Base-by-base conservation (phyloP, 2,329 filamentous ascomycete species). In the Lasiodiplodia sp. region DNA sequence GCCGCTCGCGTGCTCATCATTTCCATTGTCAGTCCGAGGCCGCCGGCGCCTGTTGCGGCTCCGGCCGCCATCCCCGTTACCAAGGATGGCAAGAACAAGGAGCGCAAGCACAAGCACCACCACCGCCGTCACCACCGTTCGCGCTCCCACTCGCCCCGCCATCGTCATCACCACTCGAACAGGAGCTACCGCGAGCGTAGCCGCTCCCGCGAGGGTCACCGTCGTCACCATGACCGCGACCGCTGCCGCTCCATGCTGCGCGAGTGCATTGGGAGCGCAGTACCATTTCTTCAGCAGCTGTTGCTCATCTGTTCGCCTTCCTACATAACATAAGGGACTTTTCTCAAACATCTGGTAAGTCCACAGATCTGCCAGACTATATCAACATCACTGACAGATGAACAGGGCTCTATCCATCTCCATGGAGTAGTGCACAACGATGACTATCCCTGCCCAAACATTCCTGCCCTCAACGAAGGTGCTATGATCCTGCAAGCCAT, bases 21-120 rank as follows among this genome's bases (percentile, higher is more conserved):
- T 11, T 34, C 56, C 12, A 53, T 47, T 7, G 21, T 67, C 18
- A 23, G 44, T 38, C 38, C 25, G 10, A 55, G 53, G 65, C 55
- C 55, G 55, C 14, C 37, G 6, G n/a, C 53, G n/a, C 55, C 31
- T 16, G 10, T 47, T 23, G 14, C 40, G 8, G 58, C 25, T n/a
- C 53, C 51, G 5, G 21, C 37, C 40, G 21, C 10, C 16, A 37
- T 23, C 11, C 37, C n/a, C 21, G 14, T 6, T 4, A 8, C 18
- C 18, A 63, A 67, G 28, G 38, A 56, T n/a, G 18, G 14, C 49
- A 55, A 47, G 37, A 34, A 8, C 31, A 34, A 16, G 16, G 65
- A 67, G 28, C 53, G 65, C n/a, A 55, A 34, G 25, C 52, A 58
- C 44, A 57, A 51, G 38, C 55, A 60, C 16, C 65, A 60, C 10